Evolutionary conservation across 768 basidiomycete species (phyloP), one percentile per base, ranked within the genome.

Genomic region (Bullera alba): DNA sequence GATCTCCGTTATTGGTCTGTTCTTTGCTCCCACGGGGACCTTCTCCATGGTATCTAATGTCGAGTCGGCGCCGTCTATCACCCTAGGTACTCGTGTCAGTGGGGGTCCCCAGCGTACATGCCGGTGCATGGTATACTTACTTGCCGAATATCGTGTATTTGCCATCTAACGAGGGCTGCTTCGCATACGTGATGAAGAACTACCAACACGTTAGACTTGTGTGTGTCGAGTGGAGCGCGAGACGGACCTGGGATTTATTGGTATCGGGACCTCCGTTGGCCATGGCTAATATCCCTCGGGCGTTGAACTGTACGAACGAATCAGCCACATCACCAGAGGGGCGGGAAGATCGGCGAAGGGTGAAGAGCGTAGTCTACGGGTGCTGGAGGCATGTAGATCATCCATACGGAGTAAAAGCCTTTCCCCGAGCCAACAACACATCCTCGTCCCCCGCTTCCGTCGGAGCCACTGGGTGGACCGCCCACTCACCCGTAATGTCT

Each of bases 61-160:
- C 3, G 87, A 82, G 68, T 99, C 92, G n/a, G 80, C 80, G 17
- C 95, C 95, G 67, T 99, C 95, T 59, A 99, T 97, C n/a, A 99
- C 91, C 39, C 76, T 77, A 46, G 4, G 10, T 5, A 25, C 7
- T 34, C 34, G 17, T 42, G n/a, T 32, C 30, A 56, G 28, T 12
- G 7, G 4, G 10, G 8, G n/a, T 17, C 17, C 14, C 15, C 43
- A 16, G 25, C n/a, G 3, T 14, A n/a, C 14, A 28, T 2, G 28
- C 21, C 10, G 29, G 27, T 27, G 6, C 23, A 44, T n/a, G 2
- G 30, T 21, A 3, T 36, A 65, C 75, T 58, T 26, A 75, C 77
- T 86, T 89, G 50, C 90, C 93, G 54, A 97, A 83, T 46, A 96
- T 95, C 15, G 89, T 89, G 64, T 77, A 77, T 57, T 95, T 96